These are phyloP conservation scores for Heterobasidion irregulare DNA, from an alignment of 1,284 basidiomycete genomes.

Conservation along the genomic window DNA sequence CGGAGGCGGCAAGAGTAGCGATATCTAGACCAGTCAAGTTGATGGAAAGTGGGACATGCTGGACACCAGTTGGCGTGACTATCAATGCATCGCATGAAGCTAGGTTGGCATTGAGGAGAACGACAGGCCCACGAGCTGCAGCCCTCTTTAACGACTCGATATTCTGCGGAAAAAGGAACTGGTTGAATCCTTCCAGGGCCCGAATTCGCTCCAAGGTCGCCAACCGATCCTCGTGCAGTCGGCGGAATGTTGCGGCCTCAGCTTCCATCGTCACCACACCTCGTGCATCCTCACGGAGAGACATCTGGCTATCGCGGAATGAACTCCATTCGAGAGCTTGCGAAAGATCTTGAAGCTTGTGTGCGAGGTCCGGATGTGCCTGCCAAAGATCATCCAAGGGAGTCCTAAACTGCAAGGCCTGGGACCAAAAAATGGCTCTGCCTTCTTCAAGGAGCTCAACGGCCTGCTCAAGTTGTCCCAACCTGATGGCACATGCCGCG, in stretches of 20 bases:
- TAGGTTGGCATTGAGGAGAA: slow-evolving; percentile 19
- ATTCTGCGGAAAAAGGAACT: slow-evolving; percentile 14
- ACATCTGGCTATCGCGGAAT: neutral
- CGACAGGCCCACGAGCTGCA: slow-evolving; percentile 19
- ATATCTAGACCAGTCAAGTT: neutral
- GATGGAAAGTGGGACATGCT: neutral
- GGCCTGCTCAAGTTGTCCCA: slow-evolving; percentile 3
- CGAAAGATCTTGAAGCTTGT: slow-evolving; percentile 14
- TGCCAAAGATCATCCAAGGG: slow-evolving; percentile 19
- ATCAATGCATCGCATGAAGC: slow-evolving; percentile 21
- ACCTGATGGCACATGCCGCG: neutral
- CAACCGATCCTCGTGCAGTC: neutral
- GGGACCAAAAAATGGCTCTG: slow-evolving; percentile 21
- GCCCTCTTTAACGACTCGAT: slow-evolving; percentile 11
- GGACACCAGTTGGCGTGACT: neutral
- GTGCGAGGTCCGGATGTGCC: slow-evolving; percentile 12
- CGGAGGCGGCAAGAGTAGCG: neutral
- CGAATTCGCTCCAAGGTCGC: neutral
- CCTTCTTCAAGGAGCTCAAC: slow-evolving; percentile 20
- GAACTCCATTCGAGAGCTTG: slow-evolving; percentile 9
- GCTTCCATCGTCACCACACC: neutral
- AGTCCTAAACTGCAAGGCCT: slow-evolving; percentile 20
- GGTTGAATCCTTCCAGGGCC: neutral
- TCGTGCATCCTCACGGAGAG: slow-evolving; percentile 1
- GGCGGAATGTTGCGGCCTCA: neutral